Evolutionary conservation across 257 asterid species (phyloP).

Genomic region (Solanum bukasovii): DNA sequence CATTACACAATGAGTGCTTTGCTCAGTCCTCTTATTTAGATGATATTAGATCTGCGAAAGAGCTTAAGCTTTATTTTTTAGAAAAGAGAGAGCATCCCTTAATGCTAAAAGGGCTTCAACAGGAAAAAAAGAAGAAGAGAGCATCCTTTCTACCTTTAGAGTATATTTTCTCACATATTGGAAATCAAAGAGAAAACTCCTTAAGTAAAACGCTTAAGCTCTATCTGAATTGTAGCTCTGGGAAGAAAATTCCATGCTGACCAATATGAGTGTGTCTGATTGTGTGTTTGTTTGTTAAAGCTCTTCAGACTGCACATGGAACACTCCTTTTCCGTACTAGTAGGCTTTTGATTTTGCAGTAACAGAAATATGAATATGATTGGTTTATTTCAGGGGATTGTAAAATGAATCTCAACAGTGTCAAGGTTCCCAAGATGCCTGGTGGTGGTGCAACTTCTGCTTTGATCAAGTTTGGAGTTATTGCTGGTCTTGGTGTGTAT

Average conservation of each 20-base stretch:
- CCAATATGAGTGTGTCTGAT: neutral
- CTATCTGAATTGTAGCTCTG: neutral
- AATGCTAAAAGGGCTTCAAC: neutral
- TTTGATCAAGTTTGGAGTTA: conserved; percentile 42
- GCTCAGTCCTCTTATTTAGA: neutral
- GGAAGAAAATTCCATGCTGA: neutral
- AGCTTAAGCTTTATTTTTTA: neutral
- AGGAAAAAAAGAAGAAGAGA: neutral
- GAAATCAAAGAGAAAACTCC: neutral
- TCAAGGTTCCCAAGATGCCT: conserved; percentile 76
- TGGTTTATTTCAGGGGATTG: conserved; percentile 15
- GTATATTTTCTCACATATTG: neutral
- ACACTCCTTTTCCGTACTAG: neutral
- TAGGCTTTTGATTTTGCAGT: neutral
- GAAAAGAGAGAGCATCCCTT: neutral
- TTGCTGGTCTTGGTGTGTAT: conserved; percentile 60
- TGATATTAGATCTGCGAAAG: neutral
- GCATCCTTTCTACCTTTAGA: neutral
- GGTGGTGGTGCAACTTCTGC: conserved; percentile 62
- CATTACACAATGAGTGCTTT: neutral
- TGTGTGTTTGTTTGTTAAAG: neutral
- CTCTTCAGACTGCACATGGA: neutral
- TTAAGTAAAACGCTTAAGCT: neutral
- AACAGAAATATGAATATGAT: neutral
- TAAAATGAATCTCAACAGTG: conserved; percentile 55